Percentiles rank a stretch among this genome's conserved stretches.
phyloP scores from a whole-genome alignment of 352 stramenopile genomes.

The Lagenidium giganteum region DNA sequence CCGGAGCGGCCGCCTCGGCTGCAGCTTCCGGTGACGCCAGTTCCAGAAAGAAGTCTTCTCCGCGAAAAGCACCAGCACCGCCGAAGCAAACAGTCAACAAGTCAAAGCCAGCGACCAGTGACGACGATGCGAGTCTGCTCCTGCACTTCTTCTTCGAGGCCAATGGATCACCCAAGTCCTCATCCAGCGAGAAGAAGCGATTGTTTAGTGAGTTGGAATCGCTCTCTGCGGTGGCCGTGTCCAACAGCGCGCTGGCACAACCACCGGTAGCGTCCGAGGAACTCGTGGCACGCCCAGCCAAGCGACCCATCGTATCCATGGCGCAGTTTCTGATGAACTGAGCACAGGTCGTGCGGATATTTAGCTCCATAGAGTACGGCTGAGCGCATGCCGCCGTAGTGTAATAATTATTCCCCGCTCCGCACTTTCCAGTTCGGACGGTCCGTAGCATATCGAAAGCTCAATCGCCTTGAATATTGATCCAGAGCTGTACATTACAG shows the following conservation, averaged over 20 bases:
- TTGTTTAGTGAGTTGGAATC: slow-evolving; percentile 33
- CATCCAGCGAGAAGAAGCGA: slow-evolving; percentile 51
- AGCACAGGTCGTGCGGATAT: slow-evolving; percentile 15
- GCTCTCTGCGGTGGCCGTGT: slow-evolving; percentile 3
- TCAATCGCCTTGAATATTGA: no score
- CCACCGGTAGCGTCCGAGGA: no score
- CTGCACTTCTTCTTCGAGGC: slow-evolving; percentile 73
- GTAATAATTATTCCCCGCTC: no score
- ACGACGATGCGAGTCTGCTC: slow-evolving; percentile 71
- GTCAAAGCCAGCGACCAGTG: slow-evolving; percentile 32
- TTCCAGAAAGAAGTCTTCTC: slow-evolving; percentile 11
- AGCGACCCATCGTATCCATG: slow-evolving; percentile 41
- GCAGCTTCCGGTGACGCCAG: neutral
- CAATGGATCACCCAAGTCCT: slow-evolving; percentile 31
- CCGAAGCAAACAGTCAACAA: slow-evolving; percentile 8
- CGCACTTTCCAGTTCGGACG: no score
- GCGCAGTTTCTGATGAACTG: slow-evolving; percentile 33
- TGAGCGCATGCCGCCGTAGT: no score
- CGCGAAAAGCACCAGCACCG: slow-evolving; percentile 13
- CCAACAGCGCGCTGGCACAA: no score
- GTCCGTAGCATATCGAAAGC: no score
- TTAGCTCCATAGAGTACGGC: slow-evolving; percentile 18
- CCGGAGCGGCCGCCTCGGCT: neutral
- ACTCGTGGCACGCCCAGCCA: slow-evolving; percentile 26
- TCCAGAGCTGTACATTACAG: no score